Conservation (phyloP, 352 stramenopile species). For the Phytophthora podocarpi region DNA sequence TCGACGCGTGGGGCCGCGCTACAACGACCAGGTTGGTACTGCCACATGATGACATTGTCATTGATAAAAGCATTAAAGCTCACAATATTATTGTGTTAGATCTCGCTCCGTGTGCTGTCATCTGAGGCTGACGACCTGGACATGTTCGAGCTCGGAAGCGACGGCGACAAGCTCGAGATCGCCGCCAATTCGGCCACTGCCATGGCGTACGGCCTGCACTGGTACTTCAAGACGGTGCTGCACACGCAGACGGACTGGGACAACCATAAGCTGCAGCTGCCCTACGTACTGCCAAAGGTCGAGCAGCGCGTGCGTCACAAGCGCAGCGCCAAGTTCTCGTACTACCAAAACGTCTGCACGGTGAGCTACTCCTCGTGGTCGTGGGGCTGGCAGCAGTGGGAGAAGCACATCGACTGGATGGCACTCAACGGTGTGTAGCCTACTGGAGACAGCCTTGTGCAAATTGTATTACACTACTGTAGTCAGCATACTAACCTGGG, state of each 20-base stretch:
- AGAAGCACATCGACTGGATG: constrained; percentile 93
- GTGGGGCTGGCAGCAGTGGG: constrained; percentile 90
- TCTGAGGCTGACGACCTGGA: constrained; percentile 52
- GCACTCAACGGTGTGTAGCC: constrained; percentile 75
- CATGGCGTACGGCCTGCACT: constrained; percentile 75
- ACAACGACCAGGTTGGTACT: constrained; percentile 60
- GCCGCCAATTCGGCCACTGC: constrained; percentile 58
- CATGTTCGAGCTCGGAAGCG: constrained; percentile 61
- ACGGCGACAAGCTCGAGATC: constrained; percentile 58
- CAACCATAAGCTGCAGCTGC: constrained; percentile 72
- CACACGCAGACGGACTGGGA: constrained; percentile 86
- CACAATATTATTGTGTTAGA: constrained; percentile 32
- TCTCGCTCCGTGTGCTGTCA: constrained; percentile 54
- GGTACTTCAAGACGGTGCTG: constrained; percentile 76
- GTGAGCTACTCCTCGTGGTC: constrained; percentile 91
- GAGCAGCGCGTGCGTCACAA: constrained; percentile 44
- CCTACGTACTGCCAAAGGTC: constrained; percentile 52
- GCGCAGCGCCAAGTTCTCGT: constrained; percentile 79
- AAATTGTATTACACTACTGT: not conserved
- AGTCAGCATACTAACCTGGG: too few species aligned
- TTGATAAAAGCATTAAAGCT: too few species aligned
- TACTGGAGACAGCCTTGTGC: not conserved
- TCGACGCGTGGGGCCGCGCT: constrained; percentile 54
- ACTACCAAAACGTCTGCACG: constrained; percentile 94
- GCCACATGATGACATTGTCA: not conserved